Conservation (phyloP, 2,329 filamentous ascomycete genomes). For the Trichophyton simii region DNA sequence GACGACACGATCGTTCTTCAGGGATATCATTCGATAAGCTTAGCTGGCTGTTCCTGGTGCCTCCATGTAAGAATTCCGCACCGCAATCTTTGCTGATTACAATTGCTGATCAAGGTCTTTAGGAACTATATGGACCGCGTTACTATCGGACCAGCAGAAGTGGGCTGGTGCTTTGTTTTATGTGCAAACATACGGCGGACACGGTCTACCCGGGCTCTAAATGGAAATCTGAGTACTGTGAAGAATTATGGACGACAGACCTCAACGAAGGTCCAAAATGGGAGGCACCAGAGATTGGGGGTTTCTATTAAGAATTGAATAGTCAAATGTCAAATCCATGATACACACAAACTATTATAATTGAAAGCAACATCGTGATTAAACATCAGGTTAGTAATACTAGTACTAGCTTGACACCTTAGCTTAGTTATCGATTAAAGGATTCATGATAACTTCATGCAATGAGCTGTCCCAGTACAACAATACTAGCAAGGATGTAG, state of each 20-base stretch:
- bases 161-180: not conserved
- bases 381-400: too few species aligned
- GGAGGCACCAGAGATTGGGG: too few species aligned
- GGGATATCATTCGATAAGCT: not conserved
- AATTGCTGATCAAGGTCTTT: not conserved
- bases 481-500: not conserved
- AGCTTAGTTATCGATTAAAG: not conserved
- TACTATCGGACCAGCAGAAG: not conserved
- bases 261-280: too few species aligned
- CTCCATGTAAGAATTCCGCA: not conserved
- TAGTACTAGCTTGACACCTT: not conserved
- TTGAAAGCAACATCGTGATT: too few species aligned
- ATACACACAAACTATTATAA: too few species aligned
- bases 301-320: too few species aligned
- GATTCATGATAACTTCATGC: not conserved
- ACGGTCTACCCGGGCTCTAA: not conserved
- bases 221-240: not conserved
- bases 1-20: not conserved
- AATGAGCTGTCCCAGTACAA: not conserved
- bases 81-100: too few species aligned
- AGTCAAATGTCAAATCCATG: too few species aligned
- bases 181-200: not conserved
- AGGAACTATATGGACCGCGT: not conserved
- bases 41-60: not conserved
- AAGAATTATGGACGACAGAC: not conserved